Conservation (phyloP, 1,139 yeast genomes). For the Hyphopichia burtonii region DNA sequence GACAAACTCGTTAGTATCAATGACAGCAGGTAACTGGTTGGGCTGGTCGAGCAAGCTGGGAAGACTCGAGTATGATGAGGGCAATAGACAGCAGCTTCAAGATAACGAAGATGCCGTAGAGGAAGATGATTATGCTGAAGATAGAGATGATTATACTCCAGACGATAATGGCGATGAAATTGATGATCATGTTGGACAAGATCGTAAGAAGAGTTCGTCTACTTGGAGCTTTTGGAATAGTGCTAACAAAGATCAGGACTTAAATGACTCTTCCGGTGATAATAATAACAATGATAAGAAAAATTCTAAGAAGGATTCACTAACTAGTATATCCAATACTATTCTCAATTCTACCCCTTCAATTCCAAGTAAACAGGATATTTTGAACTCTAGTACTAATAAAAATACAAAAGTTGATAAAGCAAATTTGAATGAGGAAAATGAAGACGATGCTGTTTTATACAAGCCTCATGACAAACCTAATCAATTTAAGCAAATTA, state of each 20-base stretch:
- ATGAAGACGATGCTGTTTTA: constrained; percentile 44
- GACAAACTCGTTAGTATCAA: constrained; percentile 18
- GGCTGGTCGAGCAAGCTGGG: constrained; percentile 12
- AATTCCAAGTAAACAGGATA: constrained; percentile 19
- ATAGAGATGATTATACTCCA: constrained; percentile 23
- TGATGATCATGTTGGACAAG: constrained; percentile 29
- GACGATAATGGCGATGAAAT: constrained; percentile 33
- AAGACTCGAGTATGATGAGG: constrained; percentile 5
- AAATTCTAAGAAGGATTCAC: constrained; percentile 8
- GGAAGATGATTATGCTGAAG: constrained; percentile 14
- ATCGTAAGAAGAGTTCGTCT: constrained; percentile 26
- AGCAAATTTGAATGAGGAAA: constrained; percentile 29
- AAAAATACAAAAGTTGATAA: constrained; percentile 54
- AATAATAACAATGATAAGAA: constrained; percentile 9
- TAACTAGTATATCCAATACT: constrained; percentile 26
- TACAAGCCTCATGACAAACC: constrained; percentile 47
- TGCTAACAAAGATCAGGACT: constrained; percentile 5
- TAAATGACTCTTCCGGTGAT: constrained; percentile 2
- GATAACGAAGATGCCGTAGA: constrained; percentile 10
- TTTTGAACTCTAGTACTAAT: constrained; percentile 17
- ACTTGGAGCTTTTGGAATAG: constrained; percentile 42
- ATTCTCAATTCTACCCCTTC: constrained; percentile 35
- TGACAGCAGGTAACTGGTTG: constrained; percentile 21
- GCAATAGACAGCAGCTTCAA: constrained; percentile 6
- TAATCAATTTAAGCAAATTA: constrained; percentile 41